Percentiles rank a stretch among this genome's conserved stretches.
phyloP scores from a whole-genome alignment of 2,329 filamentous ascomycete genomes.

The Cytospora schulzeri region DNA sequence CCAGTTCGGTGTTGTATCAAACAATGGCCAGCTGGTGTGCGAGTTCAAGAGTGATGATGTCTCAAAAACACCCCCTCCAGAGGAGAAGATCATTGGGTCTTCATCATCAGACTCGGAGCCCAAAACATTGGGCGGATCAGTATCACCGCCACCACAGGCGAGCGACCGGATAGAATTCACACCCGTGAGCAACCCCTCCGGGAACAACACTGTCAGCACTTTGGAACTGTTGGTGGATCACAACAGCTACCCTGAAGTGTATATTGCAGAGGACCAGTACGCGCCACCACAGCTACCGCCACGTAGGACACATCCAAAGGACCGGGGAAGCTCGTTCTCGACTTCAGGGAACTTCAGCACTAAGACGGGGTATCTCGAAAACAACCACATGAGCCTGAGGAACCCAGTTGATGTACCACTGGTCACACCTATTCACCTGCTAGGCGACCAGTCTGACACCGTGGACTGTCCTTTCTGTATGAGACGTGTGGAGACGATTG shows the following conservation, averaged over 20 bases:
- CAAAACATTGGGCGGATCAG: background rate
- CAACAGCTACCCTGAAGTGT: constrained; percentile 11
- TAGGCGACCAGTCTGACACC: constrained; percentile 11
- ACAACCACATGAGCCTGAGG: background rate
- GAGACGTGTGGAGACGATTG: constrained; percentile 11
- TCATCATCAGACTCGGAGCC: background rate
- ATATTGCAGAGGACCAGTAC: background rate
- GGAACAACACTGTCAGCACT: background rate
- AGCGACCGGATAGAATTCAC: background rate
- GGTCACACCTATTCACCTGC: constrained; percentile 14
- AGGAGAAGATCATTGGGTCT: background rate
- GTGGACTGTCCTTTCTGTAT: constrained; percentile 17
- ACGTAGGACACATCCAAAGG: background rate
- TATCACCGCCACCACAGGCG: constrained; percentile 3
- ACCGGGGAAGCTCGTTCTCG: background rate
- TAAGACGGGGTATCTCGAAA: constrained; percentile 10
- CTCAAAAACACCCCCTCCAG: background rate
- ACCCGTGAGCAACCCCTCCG: background rate
- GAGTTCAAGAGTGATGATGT: background rate
- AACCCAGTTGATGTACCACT: background rate
- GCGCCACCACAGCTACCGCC: background rate
- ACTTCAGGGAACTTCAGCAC: background rate
- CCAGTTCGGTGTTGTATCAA: constrained; percentile 4
- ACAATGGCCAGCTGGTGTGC: constrained; percentile 13
- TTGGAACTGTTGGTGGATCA: background rate